phyloP scores from a whole-genome alignment of 768 basidiomycete genomes.

The Mycena polygramma region DNA sequence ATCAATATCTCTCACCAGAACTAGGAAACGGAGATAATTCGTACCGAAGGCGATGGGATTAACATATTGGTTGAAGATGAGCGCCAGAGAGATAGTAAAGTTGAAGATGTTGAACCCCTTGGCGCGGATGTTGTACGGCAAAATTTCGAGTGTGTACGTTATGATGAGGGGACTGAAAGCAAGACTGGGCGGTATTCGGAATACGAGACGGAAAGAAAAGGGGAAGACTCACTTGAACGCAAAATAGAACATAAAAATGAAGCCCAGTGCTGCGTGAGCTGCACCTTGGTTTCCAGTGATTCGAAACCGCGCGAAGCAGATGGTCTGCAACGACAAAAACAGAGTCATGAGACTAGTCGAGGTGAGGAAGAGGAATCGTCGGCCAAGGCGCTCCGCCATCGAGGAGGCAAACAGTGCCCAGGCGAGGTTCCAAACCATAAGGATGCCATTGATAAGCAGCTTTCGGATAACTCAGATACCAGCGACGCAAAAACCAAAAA shows the following conservation, averaged over 20 bases:
- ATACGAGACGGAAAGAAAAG: no score
- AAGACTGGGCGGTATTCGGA: not conserved
- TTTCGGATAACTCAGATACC: slow-evolving; percentile 40
- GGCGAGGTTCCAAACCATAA: slow-evolving; percentile 84
- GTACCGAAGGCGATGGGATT: slow-evolving; percentile 80
- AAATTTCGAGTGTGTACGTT: slow-evolving; percentile 89
- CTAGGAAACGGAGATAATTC: slow-evolving; percentile 13
- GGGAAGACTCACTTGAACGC: slow-evolving; percentile 71
- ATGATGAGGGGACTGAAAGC: slow-evolving; percentile 77
- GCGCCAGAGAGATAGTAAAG: slow-evolving; percentile 80
- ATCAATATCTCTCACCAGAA: not conserved
- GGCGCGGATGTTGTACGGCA: slow-evolving; percentile 85
- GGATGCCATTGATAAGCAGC: slow-evolving; percentile 87
- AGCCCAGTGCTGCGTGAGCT: slow-evolving; percentile 80
- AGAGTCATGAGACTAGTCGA: slow-evolving; percentile 71
- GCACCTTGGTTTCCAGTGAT: slow-evolving; percentile 58
- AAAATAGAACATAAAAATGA: slow-evolving; percentile 86
- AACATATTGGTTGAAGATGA: slow-evolving; percentile 92
- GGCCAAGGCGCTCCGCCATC: slow-evolving; percentile 74
- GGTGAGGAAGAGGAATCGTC: slow-evolving; percentile 76
- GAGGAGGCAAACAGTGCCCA: slow-evolving; percentile 71
- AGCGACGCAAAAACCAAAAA: not conserved
- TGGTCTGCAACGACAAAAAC: slow-evolving; percentile 77
- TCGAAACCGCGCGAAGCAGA: slow-evolving; percentile 66
- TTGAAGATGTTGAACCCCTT: slow-evolving; percentile 89